Evolutionary conservation across 2,329 filamentous ascomycete genomes (phyloP), one percentile per base, ranked within the genome.

Genomic region (Graphiopsis chlorocephala): DNA sequence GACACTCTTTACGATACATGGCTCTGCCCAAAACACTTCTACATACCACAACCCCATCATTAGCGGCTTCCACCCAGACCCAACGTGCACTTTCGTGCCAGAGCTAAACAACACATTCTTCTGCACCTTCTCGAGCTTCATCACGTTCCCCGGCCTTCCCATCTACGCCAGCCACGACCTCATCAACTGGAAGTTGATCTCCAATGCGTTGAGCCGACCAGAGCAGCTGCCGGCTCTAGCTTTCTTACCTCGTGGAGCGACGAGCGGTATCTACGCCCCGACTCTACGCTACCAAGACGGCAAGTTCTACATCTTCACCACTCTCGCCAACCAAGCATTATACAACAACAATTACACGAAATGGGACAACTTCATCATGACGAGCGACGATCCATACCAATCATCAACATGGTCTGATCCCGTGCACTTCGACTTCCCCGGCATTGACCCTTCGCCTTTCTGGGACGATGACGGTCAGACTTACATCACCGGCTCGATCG

Each of bases 381-480:
- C 77, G 29, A 77, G 78, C 0, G 71, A 73, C 1, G 70, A 84
- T 56, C 78, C 80, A 0, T 84, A 77, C 66, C 72, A 81, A 29
- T 71, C 75, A 2, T 60, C 67, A 14, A 72, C 79, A 0, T 86
- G 84, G 83, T 78, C 78, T 0, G 77, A 83, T 61, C 80, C 83
- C 0, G 71, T 81, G 0, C 79, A 81, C 64, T 84, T 85, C 68
- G 75, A 81, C 28, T 66, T 69, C 20, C 48, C 58, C 23, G 82
- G 82, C 1, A 84, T 84, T 61, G 86, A 88, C 61, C 82, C 84
- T 0, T 81, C 79, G 35, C 79, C 82, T 8, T 84, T 85, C 69
- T 87, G 84, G 82, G 83, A 87, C 59, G 79, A 80, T 0, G 81
- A 87, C 61, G 85, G 84, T 0, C 82, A 78, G 65, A 76, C 80